These are phyloP conservation scores for Fusarium sp. DNA, from an alignment of 2,329 filamentous ascomycete genomes.

Conservation along the genomic window DNA sequence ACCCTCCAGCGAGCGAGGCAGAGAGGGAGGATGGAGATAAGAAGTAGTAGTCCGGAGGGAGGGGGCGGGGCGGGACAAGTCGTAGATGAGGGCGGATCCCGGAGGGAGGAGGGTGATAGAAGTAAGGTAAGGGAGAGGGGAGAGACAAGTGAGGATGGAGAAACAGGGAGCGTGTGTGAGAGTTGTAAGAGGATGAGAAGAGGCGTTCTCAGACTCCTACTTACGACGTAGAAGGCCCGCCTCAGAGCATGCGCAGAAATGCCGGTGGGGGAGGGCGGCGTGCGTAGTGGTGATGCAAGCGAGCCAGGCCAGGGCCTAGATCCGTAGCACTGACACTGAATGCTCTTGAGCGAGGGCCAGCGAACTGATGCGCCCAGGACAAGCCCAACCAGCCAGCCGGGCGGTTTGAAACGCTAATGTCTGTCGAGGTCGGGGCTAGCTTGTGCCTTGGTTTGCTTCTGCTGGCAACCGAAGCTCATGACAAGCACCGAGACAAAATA, in stretches of 20 bases:
- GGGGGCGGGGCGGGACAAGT: conserved; percentile 26
- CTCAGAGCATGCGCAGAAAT: conserved; percentile 48
- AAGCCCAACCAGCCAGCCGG: conserved; percentile 9
- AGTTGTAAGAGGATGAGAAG: conserved; percentile 44
- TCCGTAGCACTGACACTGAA: conserved; percentile 46
- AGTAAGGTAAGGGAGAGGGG: conserved; percentile 31
- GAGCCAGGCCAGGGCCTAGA: conserved; percentile 51
- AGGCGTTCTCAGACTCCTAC: conserved; percentile 45
- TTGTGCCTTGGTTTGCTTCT: too few species aligned
- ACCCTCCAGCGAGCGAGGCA: conserved; percentile 20
- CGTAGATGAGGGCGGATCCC: conserved; percentile 37
- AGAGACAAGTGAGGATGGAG: conserved; percentile 38
- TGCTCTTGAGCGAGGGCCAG: conserved; percentile 20
- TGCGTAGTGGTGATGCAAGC: conserved; percentile 52
- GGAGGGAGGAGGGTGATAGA: conserved; percentile 32
- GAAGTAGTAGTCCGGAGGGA: conserved; percentile 35
- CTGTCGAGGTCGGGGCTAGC: too few species aligned
- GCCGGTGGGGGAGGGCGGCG: conserved; percentile 48
- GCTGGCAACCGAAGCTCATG: too few species aligned
- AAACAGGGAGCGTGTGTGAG: conserved; percentile 40
- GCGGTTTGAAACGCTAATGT: too few species aligned
- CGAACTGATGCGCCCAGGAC: not conserved
- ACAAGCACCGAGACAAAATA: too few species aligned
- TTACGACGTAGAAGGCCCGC: conserved; percentile 36
- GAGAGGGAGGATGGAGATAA: conserved; percentile 40